Percentiles rank a stretch among this genome's conserved stretches.
Evolutionary conservation across 1,284 basidiomycete species (phyloP).

Genomic region (Boletellus deceptivus): DNA sequence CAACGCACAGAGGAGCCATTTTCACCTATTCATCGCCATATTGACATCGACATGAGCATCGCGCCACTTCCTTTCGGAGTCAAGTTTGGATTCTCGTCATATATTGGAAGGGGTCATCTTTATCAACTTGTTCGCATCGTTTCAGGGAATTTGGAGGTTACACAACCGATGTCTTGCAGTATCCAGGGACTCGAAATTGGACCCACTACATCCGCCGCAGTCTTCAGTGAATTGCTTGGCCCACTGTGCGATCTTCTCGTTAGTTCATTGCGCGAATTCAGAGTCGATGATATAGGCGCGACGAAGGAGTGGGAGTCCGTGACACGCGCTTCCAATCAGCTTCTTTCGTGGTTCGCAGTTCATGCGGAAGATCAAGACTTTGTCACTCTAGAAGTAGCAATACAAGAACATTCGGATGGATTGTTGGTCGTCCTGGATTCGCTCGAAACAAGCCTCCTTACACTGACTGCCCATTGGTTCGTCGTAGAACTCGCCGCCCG

Average conservation of each 20-base stretch:
- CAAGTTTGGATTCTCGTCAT: conserved; percentile 48
- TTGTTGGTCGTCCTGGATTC: conserved; percentile 42
- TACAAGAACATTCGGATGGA: conserved; percentile 40
- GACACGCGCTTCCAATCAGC: conserved; percentile 39
- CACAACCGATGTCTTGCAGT: conserved; percentile 30
- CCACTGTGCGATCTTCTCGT: conserved; percentile 45
- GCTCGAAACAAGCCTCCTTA: conserved; percentile 33
- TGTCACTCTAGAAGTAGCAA: conserved; percentile 29
- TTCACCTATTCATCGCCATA: conserved; percentile 13
- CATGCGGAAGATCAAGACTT: conserved; percentile 36
- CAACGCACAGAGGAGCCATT: conserved; percentile 7
- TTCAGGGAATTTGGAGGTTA: conserved; percentile 25
- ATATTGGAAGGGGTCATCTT: conserved; percentile 57
- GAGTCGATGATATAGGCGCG: conserved; percentile 16
- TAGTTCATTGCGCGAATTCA: conserved; percentile 35
- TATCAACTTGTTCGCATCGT: conserved; percentile 47
- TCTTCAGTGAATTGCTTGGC: conserved; percentile 41
- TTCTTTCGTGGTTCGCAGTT: conserved; percentile 44
- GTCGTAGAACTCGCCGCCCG: conserved; percentile 56
- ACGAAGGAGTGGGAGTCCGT: conserved; percentile 40
- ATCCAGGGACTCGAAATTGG: conserved; percentile 42
- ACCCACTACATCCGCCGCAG: conserved; percentile 36
- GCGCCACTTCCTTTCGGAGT: conserved; percentile 48
- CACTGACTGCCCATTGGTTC: conserved; percentile 58
- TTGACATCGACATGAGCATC: conserved; percentile 51